phyloP scores from a whole-genome alignment of 352 stramenopile species.

The Pythium pyrilobum region DNA sequence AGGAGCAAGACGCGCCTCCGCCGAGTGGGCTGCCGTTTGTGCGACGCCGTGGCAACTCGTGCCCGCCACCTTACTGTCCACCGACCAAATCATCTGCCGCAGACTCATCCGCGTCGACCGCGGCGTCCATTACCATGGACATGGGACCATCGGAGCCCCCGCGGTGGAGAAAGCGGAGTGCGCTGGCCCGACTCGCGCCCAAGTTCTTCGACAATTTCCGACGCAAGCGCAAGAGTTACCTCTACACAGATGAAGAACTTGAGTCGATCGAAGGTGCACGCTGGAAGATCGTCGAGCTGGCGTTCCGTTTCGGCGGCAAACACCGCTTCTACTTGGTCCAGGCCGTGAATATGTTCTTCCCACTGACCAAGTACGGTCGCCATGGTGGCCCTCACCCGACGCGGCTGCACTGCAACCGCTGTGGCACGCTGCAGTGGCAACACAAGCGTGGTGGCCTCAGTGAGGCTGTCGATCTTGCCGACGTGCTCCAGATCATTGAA shows the following conservation, averaged over 20 bases:
- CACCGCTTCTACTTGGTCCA: conserved; percentile 84
- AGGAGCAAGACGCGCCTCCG: conserved; percentile 22
- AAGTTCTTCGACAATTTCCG: conserved; percentile 60
- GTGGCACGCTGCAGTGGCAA: conserved; percentile 80
- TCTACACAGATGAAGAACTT: conserved; percentile 78
- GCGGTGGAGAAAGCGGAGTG: conserved; percentile 41
- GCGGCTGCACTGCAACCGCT: conserved; percentile 75
- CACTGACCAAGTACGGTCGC: conserved; percentile 74
- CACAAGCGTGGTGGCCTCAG: conserved; percentile 77
- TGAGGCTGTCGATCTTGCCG: conserved; percentile 63
- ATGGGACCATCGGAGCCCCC: conserved; percentile 1
- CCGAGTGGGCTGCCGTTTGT: conserved; percentile 5
- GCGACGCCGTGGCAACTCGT: conserved; percentile 63
- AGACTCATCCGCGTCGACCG: not conserved
- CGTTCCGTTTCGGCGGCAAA: conserved; percentile 80
- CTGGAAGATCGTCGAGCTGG: conserved; percentile 85
- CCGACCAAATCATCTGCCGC: not conserved
- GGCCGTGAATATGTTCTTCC: conserved; percentile 84
- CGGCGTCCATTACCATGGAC: not conserved
- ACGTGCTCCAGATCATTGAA: conserved; percentile 62
- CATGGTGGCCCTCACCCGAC: conserved; percentile 65
- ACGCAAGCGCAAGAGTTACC: conserved; percentile 62
- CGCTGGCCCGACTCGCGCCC: conserved; percentile 52
- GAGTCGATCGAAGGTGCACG: conserved; percentile 70
- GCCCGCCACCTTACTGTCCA: conserved; percentile 31